A percentile compares a stretch with the other conserved stretches of the same genome.
These are phyloP conservation scores for Ganoderma leucocontextum DNA, from an alignment of 1,284 basidiomycete genomes.

Conservation along the genomic window DNA sequence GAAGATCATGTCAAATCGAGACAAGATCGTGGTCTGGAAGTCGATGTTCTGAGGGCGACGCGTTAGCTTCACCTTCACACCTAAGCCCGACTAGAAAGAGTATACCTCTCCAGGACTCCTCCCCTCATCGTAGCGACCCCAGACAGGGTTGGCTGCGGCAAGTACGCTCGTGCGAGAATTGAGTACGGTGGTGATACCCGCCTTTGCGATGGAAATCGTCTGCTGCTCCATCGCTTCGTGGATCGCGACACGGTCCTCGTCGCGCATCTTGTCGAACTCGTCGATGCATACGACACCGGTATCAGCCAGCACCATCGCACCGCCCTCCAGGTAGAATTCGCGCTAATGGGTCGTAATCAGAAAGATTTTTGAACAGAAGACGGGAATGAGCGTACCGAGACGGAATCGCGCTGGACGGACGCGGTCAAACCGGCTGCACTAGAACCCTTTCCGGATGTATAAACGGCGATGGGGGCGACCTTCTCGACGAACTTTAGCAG, in stretches of 20 bases:
- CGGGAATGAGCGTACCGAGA: constrained; percentile 69
- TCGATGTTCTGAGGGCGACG: constrained; percentile 82
- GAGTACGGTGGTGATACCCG: constrained; percentile 97
- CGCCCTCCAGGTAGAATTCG: constrained; percentile 99
- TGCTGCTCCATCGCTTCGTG: constrained; percentile 99
- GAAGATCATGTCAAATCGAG: constrained; percentile 99
- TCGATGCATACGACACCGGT: constrained; percentile 99
- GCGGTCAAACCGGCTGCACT: constrained; percentile 98
- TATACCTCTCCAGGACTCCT: constrained; percentile 93
- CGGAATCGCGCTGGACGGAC: constrained; percentile 93
- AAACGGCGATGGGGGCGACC: constrained; percentile 97
- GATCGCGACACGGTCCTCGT: constrained; percentile 98
- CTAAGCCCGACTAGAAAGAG: neutral
- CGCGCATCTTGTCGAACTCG: constrained; percentile 99
- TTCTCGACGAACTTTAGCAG: constrained; percentile 99
- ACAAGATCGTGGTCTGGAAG: constrained; percentile 98
- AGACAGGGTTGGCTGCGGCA: constrained; percentile 98
- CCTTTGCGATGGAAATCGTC: constrained; percentile 99
- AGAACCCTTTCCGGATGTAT: constrained; percentile 98
- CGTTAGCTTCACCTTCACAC: neutral
- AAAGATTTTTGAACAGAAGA: constrained; percentile 1
- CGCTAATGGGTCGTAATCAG: constrained; percentile 58
- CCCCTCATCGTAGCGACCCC: constrained; percentile 98
- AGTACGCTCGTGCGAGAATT: constrained; percentile 97
- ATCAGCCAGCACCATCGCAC: constrained; percentile 99